phyloP scores from a whole-genome alignment of 331 rosid species.

The Acacia pycnantha region DNA sequence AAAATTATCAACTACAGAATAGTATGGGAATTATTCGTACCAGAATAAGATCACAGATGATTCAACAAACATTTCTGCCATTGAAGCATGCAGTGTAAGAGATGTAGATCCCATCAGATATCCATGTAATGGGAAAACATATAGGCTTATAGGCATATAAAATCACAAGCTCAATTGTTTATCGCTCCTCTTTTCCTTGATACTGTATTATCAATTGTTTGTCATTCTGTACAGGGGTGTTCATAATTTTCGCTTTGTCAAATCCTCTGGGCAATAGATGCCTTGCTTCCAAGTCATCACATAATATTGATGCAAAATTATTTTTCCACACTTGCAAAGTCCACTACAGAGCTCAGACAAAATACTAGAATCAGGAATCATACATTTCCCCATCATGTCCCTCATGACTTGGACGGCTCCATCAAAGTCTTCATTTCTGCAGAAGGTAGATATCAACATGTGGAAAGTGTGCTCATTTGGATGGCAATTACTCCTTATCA shows the following conservation, averaged over 20 bases:
- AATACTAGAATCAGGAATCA: slow-evolving; percentile 45
- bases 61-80: too few relatives aligned
- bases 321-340: slow-evolving; percentile 52
- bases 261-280: slow-evolving; percentile 61
- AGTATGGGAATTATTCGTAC: too few relatives aligned
- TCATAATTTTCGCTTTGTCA: slow-evolving; percentile 45
- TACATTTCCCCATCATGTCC: slow-evolving; percentile 63
- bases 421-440: slow-evolving; percentile 67
- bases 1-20: too few relatives aligned
- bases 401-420: slow-evolving; percentile 68
- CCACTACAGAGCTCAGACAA: slow-evolving; percentile 56
- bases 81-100: too few relatives aligned
- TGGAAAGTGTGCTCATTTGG: slow-evolving; percentile 55
- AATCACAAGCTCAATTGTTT: slow-evolving; percentile 25
- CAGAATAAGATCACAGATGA: too few relatives aligned
- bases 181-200: background rate
- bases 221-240: slow-evolving; percentile 20
- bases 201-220: background rate
- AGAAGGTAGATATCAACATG: slow-evolving; percentile 57
- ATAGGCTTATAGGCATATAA: background rate
- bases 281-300: slow-evolving; percentile 63
- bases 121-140: background rate
- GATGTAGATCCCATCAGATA: background rate
- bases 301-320: slow-evolving; percentile 38
- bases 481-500: slow-evolving; percentile 65